Evolutionary conservation across 2,329 filamentous ascomycete genomes (phyloP).

Genomic region (Hortaea sp.): DNA sequence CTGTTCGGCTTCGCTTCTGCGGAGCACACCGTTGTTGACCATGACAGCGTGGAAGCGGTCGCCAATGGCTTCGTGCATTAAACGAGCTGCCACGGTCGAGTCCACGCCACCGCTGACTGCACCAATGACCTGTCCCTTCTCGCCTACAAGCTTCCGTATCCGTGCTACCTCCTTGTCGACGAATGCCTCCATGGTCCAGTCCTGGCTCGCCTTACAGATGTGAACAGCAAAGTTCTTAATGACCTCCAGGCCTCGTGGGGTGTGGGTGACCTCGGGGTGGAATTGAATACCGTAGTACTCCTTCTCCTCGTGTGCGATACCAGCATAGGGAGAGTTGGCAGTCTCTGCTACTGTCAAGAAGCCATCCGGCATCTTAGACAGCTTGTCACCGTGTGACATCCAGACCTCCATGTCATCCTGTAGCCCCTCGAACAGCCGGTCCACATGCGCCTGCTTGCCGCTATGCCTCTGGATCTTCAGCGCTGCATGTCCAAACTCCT

Average conservation of each 20-base stretch:
- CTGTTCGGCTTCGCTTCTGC: constrained; percentile 70
- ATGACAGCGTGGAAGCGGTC: constrained; percentile 77
- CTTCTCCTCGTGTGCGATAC: constrained; percentile 61
- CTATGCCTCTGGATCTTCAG: constrained; percentile 50
- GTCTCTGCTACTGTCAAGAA: constrained; percentile 69
- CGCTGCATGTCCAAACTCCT: constrained; percentile 63
- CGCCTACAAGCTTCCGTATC: constrained; percentile 73
- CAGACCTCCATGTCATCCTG: constrained; percentile 62
- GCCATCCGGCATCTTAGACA: constrained; percentile 59
- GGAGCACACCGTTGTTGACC: constrained; percentile 77
- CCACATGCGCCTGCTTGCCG: constrained; percentile 52
- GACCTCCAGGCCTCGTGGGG: constrained; percentile 56
- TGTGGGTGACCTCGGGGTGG: constrained; percentile 76
- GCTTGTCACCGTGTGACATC: constrained; percentile 89
- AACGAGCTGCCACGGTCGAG: constrained; percentile 72
- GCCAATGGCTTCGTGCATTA: constrained; percentile 80
- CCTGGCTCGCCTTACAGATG: constrained; percentile 65
- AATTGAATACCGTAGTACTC: constrained; percentile 78
- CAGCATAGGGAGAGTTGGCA: constrained; percentile 66
- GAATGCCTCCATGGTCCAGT: constrained; percentile 85
- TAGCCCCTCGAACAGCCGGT: constrained; percentile 68
- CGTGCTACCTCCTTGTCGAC: constrained; percentile 67
- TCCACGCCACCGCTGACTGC: constrained; percentile 80
- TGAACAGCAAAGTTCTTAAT: constrained; percentile 74
- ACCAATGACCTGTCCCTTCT: constrained; percentile 70